phyloP scores from a whole-genome alignment of 2,329 filamentous ascomycete genomes.

The Sporothrix curviconia region DNA sequence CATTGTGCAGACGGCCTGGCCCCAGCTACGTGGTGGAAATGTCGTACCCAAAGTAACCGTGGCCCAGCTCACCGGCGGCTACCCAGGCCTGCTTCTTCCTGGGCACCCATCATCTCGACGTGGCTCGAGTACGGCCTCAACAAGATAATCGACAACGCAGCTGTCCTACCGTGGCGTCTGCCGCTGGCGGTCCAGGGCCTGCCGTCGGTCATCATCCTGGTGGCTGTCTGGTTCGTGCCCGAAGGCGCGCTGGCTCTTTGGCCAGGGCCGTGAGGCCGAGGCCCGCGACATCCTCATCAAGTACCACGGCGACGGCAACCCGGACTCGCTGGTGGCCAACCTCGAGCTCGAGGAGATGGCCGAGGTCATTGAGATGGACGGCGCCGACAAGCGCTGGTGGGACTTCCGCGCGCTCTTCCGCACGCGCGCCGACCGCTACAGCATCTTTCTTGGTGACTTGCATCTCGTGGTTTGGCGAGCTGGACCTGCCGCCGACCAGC shows the following conservation, averaged over 20 bases:
- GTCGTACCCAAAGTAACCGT: slow-evolving; percentile 10
- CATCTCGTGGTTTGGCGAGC: slow-evolving; percentile 12
- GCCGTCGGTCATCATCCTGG: background rate
- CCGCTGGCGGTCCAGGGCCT: slow-evolving; percentile 8
- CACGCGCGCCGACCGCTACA: slow-evolving; percentile 3
- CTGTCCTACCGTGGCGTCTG: slow-evolving; percentile 3
- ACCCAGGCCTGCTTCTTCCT: slow-evolving; percentile 12
- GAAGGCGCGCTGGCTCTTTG: slow-evolving; percentile 8
- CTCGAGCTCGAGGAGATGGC: slow-evolving; percentile 10
- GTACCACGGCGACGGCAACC: slow-evolving; percentile 13
- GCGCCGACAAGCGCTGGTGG: slow-evolving; percentile 11
- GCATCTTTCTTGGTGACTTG: slow-evolving; percentile 7
- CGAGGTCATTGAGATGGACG: slow-evolving; percentile 10
- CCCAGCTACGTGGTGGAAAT: slow-evolving; percentile 11
- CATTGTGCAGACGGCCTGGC: slow-evolving; percentile 7
- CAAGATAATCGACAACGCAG: background rate
- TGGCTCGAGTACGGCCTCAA: slow-evolving; percentile 9
- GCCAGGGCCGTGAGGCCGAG: slow-evolving; percentile 4
- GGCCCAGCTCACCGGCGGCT: slow-evolving; percentile 9
- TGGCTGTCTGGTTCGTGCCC: slow-evolving; percentile 1
- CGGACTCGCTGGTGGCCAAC: slow-evolving; percentile 3
- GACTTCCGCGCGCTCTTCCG: slow-evolving; percentile 5
- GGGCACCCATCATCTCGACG: slow-evolving; percentile 7
- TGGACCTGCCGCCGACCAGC: slow-evolving; percentile 10
- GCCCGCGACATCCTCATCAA: slow-evolving; percentile 9